A percentile compares a stretch with the other conserved stretches of the same genome.
These are phyloP conservation scores for Daldinia sp. DNA, from an alignment of 2,329 filamentous ascomycete genomes.

Conservation along the genomic window DNA sequence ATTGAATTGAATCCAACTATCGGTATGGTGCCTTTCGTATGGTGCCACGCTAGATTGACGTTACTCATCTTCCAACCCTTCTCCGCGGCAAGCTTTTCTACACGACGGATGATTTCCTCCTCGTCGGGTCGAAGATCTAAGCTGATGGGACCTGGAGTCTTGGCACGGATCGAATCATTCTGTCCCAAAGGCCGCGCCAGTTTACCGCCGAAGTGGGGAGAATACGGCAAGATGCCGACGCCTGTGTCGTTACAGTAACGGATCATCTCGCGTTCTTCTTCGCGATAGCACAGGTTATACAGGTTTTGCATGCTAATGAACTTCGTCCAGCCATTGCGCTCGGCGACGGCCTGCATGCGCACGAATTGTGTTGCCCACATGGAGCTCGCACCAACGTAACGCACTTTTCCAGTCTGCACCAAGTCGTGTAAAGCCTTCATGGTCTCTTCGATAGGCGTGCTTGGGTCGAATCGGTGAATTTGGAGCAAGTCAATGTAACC, in stretches of 20 bases:
- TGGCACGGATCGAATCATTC: slow-evolving; percentile 42
- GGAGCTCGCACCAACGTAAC: slow-evolving; percentile 60
- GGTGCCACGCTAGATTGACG: slow-evolving; percentile 69
- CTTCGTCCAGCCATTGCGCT: slow-evolving; percentile 60
- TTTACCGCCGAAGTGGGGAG: slow-evolving; percentile 49
- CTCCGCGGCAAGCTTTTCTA: slow-evolving; percentile 66
- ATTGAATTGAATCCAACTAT: slow-evolving; percentile 66
- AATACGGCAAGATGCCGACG: slow-evolving; percentile 52
- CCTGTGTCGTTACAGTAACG: slow-evolving; percentile 53
- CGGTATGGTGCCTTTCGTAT: slow-evolving; percentile 59
- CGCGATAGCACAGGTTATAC: slow-evolving; percentile 68
- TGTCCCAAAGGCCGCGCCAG: slow-evolving; percentile 47
- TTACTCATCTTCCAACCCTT: slow-evolving; percentile 69
- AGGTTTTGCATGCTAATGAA: slow-evolving; percentile 70
- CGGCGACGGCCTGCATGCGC: slow-evolving; percentile 62
- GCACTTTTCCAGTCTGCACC: slow-evolving; percentile 64
- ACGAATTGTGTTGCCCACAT: slow-evolving; percentile 63
- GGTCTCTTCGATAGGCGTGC: slow-evolving; percentile 65
- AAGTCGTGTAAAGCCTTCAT: slow-evolving; percentile 70
- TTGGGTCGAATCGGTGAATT: slow-evolving; percentile 67
- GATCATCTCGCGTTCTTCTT: slow-evolving; percentile 63
- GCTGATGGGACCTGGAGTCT: slow-evolving; percentile 41
- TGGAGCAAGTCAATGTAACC: slow-evolving; percentile 55
- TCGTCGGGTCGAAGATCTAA: slow-evolving; percentile 25
- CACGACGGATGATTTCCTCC: slow-evolving; percentile 54